Evolutionary conservation across 2,329 filamentous ascomycete species (phyloP), one percentile per base, ranked within the genome.

Genomic region (Fusarium torreyae): DNA sequence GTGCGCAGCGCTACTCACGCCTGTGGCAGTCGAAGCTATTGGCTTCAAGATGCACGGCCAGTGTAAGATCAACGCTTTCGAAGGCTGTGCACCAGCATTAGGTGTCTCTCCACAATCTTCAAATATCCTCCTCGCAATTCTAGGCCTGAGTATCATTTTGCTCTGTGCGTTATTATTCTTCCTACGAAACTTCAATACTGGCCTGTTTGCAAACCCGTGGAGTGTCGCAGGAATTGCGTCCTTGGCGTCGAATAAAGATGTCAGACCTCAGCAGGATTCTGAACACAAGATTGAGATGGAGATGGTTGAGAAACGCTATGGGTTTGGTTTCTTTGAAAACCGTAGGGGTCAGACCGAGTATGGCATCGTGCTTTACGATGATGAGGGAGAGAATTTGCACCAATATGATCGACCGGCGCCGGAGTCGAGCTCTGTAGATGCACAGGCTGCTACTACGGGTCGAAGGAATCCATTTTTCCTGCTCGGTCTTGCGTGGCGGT

Each of bases 401-500:
- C 39, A 56, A 7, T 49, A 51, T 8, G 34, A 63, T 4, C 18
- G 43, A 5, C 10, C 45, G 8, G 17, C 57, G 1, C 66, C 58
- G 7, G 71, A 74, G n/a, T 55, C 65, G 6, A 73, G 57, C 33
- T 75, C 73, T n/a, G 39, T 72, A 4, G 71, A 72, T 10, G 45
- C 51, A 0, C 33, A 57, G 2, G 31, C 24, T 40, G 62, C 22
- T 11, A 57, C 44, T 11, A 67, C 43, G 4, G 40, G 54, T 5
- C 46, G 53, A 26, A 63, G 68, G 7, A 75, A 73, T 4, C 80
- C 79, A 1, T 82, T 83, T 44, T 73, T 81, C 22, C 70, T 79
- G 2, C 74, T 83, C 7, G 77, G 78, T 1, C 66, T 77, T 17
- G 74, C 70, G 2, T 83, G 81, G 80, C 74, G 80, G 4, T 53